Evolutionary conservation across 2,329 filamentous ascomycete species (phyloP).

Genomic region (Colletotrichum sp.): DNA sequence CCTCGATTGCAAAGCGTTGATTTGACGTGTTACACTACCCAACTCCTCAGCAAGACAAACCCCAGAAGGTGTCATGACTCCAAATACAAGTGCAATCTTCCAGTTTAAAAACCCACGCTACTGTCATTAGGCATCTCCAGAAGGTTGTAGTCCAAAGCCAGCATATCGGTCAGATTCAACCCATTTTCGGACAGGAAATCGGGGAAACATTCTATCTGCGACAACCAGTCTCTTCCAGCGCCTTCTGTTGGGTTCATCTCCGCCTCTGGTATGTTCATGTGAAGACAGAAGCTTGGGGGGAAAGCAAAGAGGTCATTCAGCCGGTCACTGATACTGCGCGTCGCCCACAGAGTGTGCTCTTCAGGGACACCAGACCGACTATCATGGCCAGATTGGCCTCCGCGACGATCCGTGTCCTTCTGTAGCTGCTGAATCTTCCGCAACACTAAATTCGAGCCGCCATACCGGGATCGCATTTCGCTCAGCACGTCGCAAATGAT

Average conservation of each 20-base stretch:
- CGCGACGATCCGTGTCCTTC: background rate
- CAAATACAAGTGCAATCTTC: background rate
- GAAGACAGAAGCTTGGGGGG: background rate
- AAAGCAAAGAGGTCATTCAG: background rate
- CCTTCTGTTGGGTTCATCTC: background rate
- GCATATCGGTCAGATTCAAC: background rate
- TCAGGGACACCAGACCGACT: background rate
- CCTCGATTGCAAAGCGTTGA: background rate
- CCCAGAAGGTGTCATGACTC: background rate
- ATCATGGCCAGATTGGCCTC: background rate
- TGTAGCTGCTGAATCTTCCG: background rate
- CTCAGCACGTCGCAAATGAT: background rate
- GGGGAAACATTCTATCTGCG: background rate
- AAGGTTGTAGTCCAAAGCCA: background rate
- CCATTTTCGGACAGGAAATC: background rate
- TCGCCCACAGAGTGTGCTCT: background rate
- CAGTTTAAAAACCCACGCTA: background rate
- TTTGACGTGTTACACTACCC: background rate
- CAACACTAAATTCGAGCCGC: background rate
- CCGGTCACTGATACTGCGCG: background rate
- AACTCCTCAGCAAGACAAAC: background rate
- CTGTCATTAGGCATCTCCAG: background rate
- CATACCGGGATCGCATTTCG: background rate
- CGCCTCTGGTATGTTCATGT: background rate
- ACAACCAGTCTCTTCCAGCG: background rate